A percentile compares a stretch with the other conserved stretches of the same genome.
phyloP scores from a whole-genome alignment of 1,284 basidiomycete species.

The Malassezia cuniculi region DNA sequence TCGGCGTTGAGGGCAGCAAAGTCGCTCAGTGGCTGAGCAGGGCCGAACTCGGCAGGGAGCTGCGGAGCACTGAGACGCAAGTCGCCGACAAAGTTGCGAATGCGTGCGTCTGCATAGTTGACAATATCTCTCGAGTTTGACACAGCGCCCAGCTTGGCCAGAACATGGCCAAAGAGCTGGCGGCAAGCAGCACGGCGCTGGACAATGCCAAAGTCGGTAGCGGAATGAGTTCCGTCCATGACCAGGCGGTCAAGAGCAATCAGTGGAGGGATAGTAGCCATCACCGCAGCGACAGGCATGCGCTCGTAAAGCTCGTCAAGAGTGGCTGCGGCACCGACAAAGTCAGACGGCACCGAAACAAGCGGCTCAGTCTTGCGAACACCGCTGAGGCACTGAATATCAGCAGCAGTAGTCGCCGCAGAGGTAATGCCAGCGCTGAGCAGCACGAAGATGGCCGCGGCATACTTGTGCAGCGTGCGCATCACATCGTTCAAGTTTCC shows the following conservation, averaged over 20 bases:
- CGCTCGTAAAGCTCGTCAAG: conserved; percentile 58
- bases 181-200: conserved; percentile 53
- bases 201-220: conserved; percentile 18
- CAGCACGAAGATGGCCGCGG: conserved; percentile 29
- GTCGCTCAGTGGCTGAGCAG: conserved; percentile 13
- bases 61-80: conserved; percentile 5
- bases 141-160: conserved; percentile 57
- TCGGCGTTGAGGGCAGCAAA: conserved; percentile 16
- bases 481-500: conserved; percentile 23
- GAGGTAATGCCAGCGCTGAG: conserved; percentile 30
- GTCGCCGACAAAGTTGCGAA: conserved; percentile 7
- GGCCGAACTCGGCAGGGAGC: conserved; percentile 19
- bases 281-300: conserved; percentile 59
- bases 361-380: no score
- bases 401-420: conserved; percentile 18
- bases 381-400: no score
- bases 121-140: conserved; percentile 52
- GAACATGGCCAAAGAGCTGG: conserved; percentile 56
- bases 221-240: conserved; percentile 15
- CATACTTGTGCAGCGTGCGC: conserved; percentile 26
- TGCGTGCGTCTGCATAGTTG: conserved; percentile 14
- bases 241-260: conserved; percentile 56
- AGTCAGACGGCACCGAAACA: conserved; percentile 63
- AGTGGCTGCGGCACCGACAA: conserved; percentile 59
- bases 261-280: conserved; percentile 73